phyloP scores from a whole-genome alignment of 2,329 filamentous ascomycete species.

The Epichloe sylvatica region DNA sequence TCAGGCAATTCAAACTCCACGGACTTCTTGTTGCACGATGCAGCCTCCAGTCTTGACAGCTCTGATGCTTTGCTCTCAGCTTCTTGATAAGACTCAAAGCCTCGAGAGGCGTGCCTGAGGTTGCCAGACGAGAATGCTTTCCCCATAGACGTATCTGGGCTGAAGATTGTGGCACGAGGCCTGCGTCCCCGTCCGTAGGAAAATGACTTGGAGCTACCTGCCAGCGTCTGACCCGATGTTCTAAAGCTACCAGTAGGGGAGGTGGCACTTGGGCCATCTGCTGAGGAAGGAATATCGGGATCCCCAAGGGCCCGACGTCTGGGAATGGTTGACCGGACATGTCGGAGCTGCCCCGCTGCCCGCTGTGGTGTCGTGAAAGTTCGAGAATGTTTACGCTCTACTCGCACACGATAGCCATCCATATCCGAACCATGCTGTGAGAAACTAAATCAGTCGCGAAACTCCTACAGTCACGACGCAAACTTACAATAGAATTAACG shows the following conservation, averaged over 20 bases:
- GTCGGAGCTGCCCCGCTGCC: not conserved
- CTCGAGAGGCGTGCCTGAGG: not conserved
- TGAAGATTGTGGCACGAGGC: conserved; percentile 7
- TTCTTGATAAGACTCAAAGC: not conserved
- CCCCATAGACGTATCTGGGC: conserved; percentile 1
- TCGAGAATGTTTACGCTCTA: conserved; percentile 23
- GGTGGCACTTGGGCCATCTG: not conserved
- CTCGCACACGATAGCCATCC: conserved; percentile 20
- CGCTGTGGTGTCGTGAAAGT: conserved; percentile 10
- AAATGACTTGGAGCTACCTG: not conserved
- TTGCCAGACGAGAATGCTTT: conserved; percentile 1
- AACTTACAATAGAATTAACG: conserved; percentile 23
- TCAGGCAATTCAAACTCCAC: conserved; percentile 6
- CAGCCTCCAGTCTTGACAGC: not conserved
- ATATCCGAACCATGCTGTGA: conserved; percentile 20
- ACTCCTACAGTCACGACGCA: not conserved
- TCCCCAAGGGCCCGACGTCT: not conserved
- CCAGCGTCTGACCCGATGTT: not conserved
- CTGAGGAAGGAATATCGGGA: not conserved
- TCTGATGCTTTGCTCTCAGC: not conserved
- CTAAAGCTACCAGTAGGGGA: conserved; percentile 2
- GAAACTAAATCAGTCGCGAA: conserved; percentile 5
- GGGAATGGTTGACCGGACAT: conserved; percentile 6
- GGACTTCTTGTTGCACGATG: conserved; percentile 3
- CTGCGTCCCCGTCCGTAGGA: conserved; percentile 1